These are phyloP conservation scores for Hyaloperonospora arabidopsidis DNA, from an alignment of 352 stramenopile species.

Conservation along the genomic window DNA sequence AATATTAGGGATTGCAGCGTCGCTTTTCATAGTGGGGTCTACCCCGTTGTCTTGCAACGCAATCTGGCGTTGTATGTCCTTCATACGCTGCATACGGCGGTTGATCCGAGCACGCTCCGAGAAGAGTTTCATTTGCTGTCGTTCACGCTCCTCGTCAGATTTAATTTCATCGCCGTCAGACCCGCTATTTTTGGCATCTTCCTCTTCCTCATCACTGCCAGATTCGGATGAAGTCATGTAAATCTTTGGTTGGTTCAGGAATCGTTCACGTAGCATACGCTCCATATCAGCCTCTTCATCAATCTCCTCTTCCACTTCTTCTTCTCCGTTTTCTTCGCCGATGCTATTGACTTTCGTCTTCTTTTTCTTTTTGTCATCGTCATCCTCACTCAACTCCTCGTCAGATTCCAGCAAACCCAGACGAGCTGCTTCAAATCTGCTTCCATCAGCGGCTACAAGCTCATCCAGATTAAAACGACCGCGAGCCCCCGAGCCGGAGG, in stretches of 20 bases:
- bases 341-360: conserved; percentile 25
- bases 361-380: conserved; percentile 30
- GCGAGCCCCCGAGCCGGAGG: conserved; percentile 45
- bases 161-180: conserved; percentile 45
- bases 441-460: conserved; percentile 70
- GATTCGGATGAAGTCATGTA: conserved; percentile 85
- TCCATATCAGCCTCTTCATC: conserved; percentile 83
- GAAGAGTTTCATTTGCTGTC: conserved; percentile 82
- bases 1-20: conserved; percentile 38
- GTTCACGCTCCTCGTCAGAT: conserved; percentile 75
- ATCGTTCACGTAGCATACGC: conserved; percentile 62
- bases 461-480: conserved; percentile 80
- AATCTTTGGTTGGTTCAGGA: conserved; percentile 71
- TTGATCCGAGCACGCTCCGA: conserved; percentile 76
- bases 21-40: conserved; percentile 19
- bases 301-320: conserved; percentile 38
- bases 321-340: conserved; percentile 31
- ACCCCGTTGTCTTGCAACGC: conserved; percentile 38
- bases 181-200: conserved; percentile 17
- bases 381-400: conserved; percentile 60
- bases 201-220: conserved; percentile 49
- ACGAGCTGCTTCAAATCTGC: conserved; percentile 67
- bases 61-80: conserved; percentile 61
- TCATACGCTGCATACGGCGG: conserved; percentile 81
- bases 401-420: conserved; percentile 74